phyloP scores from a whole-genome alignment of 2,329 filamentous ascomycete genomes.

The Fusarium armeniacum region DNA sequence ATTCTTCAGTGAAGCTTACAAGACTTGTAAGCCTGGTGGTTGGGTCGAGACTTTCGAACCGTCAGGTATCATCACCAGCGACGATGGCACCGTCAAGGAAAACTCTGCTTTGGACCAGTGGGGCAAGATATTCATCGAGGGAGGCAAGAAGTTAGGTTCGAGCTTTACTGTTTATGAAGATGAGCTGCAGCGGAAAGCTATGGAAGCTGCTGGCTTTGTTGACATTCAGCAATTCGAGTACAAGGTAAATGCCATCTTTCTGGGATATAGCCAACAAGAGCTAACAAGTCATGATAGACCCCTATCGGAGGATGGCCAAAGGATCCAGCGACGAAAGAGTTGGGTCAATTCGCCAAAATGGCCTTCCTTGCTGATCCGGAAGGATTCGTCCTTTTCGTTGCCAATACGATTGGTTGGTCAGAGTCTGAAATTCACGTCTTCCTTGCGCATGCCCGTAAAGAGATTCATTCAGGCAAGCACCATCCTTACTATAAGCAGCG shows the following conservation, averaged over 20 bases:
- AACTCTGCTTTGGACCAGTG: slow-evolving; percentile 20
- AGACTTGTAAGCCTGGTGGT: slow-evolving; percentile 19
- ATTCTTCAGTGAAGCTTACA: slow-evolving; percentile 18
- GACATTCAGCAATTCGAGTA: slow-evolving; percentile 18
- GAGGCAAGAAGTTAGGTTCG: slow-evolving; percentile 11
- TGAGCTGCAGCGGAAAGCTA: slow-evolving; percentile 11
- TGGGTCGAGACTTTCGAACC: slow-evolving; percentile 24
- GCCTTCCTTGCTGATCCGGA: slow-evolving; percentile 17
- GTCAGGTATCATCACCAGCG: slow-evolving; percentile 12
- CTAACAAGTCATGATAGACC: background rate
- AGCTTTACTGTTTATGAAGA: slow-evolving; percentile 12
- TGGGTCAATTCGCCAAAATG: slow-evolving; percentile 10
- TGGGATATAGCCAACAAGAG: too few relatives aligned
- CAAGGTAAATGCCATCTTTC: background rate
- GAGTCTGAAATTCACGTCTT: slow-evolving; percentile 17
- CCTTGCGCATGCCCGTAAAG: slow-evolving; percentile 15
- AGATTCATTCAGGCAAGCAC: slow-evolving; percentile 10
- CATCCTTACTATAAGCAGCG: slow-evolving; percentile 24
- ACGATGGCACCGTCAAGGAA: slow-evolving; percentile 17
- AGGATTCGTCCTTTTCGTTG: slow-evolving; percentile 20
- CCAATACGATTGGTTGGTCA: slow-evolving; percentile 17
- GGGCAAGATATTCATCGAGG: slow-evolving; percentile 25
- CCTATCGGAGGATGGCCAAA: slow-evolving; percentile 24
- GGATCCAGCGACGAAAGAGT: slow-evolving; percentile 6
- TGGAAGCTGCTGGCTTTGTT: slow-evolving; percentile 25